Evolutionary conservation across 2,329 filamentous ascomycete genomes (phyloP).

Genomic region (Plenodomus biglobosus): DNA sequence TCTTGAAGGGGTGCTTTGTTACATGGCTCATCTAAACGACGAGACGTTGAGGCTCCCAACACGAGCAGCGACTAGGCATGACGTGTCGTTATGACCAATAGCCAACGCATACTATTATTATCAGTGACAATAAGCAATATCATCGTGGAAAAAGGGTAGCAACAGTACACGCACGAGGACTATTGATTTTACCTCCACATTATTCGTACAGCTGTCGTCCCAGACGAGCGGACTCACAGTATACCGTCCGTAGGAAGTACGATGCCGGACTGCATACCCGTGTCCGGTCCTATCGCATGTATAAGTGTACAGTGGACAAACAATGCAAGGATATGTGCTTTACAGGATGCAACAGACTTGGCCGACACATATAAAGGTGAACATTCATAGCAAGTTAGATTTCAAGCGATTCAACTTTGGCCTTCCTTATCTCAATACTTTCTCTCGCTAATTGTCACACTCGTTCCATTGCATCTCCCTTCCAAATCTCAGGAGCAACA

Average conservation of each 20-base stretch:
- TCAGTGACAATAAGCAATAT: neutral
- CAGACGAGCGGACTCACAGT: neutral
- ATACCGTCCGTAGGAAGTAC: conserved; percentile 15
- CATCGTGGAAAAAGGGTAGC: neutral
- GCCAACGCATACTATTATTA: neutral
- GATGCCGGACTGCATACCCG: conserved; percentile 24
- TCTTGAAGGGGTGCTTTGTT: conserved; percentile 3
- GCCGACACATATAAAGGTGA: conserved; percentile 1
- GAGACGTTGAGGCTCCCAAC: conserved; percentile 1
- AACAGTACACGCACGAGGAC: neutral
- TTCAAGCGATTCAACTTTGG: neutral
- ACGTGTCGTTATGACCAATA: neutral
- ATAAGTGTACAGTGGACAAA: neutral
- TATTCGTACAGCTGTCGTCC: neutral
- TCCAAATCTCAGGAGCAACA: neutral
- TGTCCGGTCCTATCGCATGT: neutral
- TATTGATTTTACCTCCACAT: conserved; percentile 1
- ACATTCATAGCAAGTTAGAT: neutral
- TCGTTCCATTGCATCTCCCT: neutral
- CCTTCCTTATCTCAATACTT: neutral
- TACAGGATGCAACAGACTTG: neutral
- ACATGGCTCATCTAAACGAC: conserved; percentile 6
- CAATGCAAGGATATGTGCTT: neutral
- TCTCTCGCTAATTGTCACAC: neutral
- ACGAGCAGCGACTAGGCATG: neutral